Percentiles rank a stretch among this genome's conserved stretches.
Evolutionary conservation across 2,329 filamentous ascomycete species (phyloP).

Genomic region (Scolecobasidium constrictum): DNA sequence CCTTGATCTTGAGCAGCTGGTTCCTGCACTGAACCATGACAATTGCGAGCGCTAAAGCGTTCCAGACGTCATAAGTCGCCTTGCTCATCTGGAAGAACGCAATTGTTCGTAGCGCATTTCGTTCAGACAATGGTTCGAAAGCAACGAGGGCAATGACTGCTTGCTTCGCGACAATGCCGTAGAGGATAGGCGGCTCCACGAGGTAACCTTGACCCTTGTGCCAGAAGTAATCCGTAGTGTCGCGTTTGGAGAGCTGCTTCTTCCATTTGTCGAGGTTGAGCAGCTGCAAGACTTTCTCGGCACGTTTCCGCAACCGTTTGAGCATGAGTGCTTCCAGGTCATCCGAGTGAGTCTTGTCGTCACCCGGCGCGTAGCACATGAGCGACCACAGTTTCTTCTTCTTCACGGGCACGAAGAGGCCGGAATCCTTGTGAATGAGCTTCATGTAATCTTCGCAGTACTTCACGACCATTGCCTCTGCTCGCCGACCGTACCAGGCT

Average conservation of each 20-base stretch:
- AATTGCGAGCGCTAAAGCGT: slow-evolving; percentile 45
- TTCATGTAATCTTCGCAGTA: slow-evolving; percentile 37
- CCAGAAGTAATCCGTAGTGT: neutral
- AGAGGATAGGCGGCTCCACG: slow-evolving; percentile 35
- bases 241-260: neutral
- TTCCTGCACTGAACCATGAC: slow-evolving; percentile 42
- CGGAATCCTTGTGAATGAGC: slow-evolving; percentile 43
- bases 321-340: neutral
- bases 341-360: slow-evolving; percentile 18
- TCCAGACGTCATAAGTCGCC: slow-evolving; percentile 48
- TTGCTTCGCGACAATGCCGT: slow-evolving; percentile 43
- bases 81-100: slow-evolving; percentile 44
- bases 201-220: slow-evolving; percentile 11
- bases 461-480: slow-evolving; percentile 28
- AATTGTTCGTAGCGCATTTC: slow-evolving; percentile 28
- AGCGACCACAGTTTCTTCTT: slow-evolving; percentile 19
- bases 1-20: slow-evolving; percentile 34
- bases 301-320: neutral
- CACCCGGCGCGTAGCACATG: slow-evolving; percentile 35
- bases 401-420: slow-evolving; percentile 17
- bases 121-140: slow-evolving; percentile 30
- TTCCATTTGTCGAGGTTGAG: neutral
- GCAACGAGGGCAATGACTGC: slow-evolving; percentile 43
- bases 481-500: slow-evolving; percentile 22
- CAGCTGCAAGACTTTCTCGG: neutral